These are phyloP conservation scores for Barnettozyma populi DNA, from an alignment of 805 yeast genomes.

Conservation along the genomic window DNA sequence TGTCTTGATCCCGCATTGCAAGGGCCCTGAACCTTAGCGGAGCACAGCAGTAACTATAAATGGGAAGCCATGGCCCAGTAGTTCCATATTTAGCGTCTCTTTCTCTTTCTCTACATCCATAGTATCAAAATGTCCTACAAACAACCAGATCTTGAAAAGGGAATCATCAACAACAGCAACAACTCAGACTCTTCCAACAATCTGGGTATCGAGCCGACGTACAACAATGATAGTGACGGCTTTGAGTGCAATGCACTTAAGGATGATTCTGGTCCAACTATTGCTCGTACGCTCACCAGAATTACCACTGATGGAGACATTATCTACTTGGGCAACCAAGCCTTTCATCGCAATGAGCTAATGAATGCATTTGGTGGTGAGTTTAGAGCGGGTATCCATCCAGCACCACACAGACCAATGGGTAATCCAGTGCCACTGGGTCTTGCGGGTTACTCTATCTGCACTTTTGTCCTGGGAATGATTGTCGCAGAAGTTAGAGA, in stretches of 20 bases:
- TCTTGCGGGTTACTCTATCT: conserved; percentile 41
- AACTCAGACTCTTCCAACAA: background rate
- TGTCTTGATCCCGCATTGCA: background rate
- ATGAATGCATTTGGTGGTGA: conserved; percentile 10
- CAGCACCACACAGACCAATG: conserved; percentile 13
- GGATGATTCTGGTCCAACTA: background rate
- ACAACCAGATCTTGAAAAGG: conserved; percentile 1
- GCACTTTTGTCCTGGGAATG: conserved; percentile 44
- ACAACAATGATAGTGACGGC: background rate
- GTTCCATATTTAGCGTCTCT: no score
- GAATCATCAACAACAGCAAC: background rate
- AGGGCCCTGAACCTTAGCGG: no score
- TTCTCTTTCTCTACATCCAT: no score
- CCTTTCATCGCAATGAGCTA: conserved; percentile 6
- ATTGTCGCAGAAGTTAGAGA: conserved; percentile 41
- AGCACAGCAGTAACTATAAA: background rate
- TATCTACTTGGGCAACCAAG: conserved; percentile 22
- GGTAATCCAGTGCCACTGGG: conserved; percentile 50
- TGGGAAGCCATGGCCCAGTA: background rate
- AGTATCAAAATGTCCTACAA: background rate
- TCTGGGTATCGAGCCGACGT: background rate
- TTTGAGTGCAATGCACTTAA: background rate
- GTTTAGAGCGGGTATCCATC: conserved; percentile 6
- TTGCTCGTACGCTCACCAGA: background rate
- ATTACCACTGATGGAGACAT: conserved; percentile 33